A percentile compares a stretch with the other conserved stretches of the same genome.
Evolutionary conservation across 2,329 filamentous ascomycete genomes (phyloP).

Genomic region (Paradendryphiella salina): DNA sequence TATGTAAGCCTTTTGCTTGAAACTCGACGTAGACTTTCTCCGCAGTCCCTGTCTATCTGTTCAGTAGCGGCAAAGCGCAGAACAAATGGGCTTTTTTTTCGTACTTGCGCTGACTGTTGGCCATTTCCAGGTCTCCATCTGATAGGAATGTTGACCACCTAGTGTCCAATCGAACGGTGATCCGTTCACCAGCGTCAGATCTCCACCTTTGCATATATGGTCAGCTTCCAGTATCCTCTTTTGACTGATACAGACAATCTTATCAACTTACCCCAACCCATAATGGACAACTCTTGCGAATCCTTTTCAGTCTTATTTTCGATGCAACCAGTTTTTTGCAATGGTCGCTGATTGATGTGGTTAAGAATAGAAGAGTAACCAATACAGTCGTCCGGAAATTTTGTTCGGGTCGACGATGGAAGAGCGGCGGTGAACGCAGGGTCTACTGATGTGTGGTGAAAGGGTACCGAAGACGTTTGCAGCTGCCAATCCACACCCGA

Average conservation of each 20-base stretch:
- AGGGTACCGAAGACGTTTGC: no score
- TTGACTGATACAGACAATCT: no score
- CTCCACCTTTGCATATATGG: conserved; percentile 32
- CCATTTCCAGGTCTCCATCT: conserved; percentile 48
- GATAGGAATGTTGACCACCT: conserved; percentile 38
- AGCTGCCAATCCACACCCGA: no score
- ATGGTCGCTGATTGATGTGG: conserved; percentile 2
- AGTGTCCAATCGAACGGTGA: conserved; percentile 47
- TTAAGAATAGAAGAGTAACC: conserved; percentile 4
- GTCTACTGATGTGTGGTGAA: no score
- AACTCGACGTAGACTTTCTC: conserved; percentile 41
- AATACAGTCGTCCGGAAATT: neutral
- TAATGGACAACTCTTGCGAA: conserved; percentile 15
- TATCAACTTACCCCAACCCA: conserved; percentile 32
- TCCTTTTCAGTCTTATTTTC: neutral
- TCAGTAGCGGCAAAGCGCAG: neutral
- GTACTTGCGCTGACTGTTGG: conserved; percentile 37
- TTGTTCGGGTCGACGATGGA: neutral
- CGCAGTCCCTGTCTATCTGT: conserved; percentile 25
- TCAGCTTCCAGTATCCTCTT: neutral
- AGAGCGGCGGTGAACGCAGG: no score
- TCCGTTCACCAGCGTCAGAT: conserved; percentile 47
- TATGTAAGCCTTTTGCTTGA: conserved; percentile 28
- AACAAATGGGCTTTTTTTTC: neutral
- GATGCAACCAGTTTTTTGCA: neutral